Conservation (phyloP, 108 stramenopile genomes). For the Skeletonema tropicum region DNA sequence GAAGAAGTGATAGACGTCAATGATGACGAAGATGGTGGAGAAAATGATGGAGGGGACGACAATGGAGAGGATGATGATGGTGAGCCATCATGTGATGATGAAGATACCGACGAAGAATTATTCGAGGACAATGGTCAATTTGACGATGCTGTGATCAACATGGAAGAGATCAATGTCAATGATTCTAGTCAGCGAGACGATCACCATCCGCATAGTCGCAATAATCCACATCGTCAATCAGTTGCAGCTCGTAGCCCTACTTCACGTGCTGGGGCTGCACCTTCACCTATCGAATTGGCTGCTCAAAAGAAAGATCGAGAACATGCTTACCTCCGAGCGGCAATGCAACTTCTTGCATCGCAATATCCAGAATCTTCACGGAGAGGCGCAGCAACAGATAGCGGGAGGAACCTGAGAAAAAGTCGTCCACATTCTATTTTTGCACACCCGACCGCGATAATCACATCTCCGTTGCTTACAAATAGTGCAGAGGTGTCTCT, state of each 20-base stretch:
- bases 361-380: conserved; percentile 44
- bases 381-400: conserved; percentile 3
- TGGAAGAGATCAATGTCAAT: conserved; percentile 32
- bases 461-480: conserved; percentile 39
- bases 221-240: conserved; percentile 38
- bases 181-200: conserved; percentile 12
- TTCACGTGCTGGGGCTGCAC: conserved; percentile 12
- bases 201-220: conserved; percentile 11
- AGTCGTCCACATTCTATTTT: conserved; percentile 22
- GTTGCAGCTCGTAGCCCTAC: not conserved
- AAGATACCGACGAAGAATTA: conserved; percentile 22
- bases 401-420: not conserved
- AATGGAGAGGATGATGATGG: conserved; percentile 19
- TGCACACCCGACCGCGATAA: conserved; percentile 10
- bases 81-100: conserved; percentile 37
- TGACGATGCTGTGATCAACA: conserved; percentile 47
- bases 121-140: conserved; percentile 28
- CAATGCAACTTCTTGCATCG: conserved; percentile 62
- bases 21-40: conserved; percentile 29
- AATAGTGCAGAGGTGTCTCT: conserved; percentile 55
- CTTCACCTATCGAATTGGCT: conserved; percentile 4
- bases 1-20: conserved; percentile 39
- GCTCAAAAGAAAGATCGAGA: conserved; percentile 50
- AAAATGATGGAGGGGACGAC: conserved; percentile 1
- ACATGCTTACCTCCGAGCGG: conserved; percentile 54